These are phyloP conservation scores for Exophiala xenobiotica DNA, from an alignment of 2,329 filamentous ascomycete genomes.

Conservation along the genomic window DNA sequence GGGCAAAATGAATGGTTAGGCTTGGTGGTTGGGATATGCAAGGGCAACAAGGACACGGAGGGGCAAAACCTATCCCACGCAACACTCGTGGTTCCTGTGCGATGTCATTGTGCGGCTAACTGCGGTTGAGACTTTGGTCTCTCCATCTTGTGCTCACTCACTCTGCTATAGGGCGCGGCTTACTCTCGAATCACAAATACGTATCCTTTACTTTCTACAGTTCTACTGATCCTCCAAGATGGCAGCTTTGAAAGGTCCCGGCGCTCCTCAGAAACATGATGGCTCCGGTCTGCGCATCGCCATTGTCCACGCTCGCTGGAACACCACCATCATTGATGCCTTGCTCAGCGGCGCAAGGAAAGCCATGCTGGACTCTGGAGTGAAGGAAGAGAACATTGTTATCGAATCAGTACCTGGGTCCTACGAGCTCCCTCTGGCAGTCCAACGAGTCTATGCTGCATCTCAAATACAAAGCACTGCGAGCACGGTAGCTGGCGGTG, in stretches of 20 bases:
- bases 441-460: constrained; percentile 81
- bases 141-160: not conserved
- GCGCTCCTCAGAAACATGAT: constrained; percentile 57
- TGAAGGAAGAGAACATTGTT: constrained; percentile 83
- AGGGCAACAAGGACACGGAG: constrained; percentile 7
- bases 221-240: constrained; percentile 33
- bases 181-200: not conserved
- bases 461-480: constrained; percentile 76
- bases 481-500: constrained; percentile 27
- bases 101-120: constrained; percentile 14
- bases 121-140: constrained; percentile 4
- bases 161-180: constrained; percentile 1
- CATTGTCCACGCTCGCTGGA: constrained; percentile 97
- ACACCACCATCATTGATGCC: constrained; percentile 79
- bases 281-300: constrained; percentile 79
- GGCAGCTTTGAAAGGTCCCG: constrained; percentile 63
- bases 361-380: constrained; percentile 73
- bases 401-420: constrained; percentile 87
- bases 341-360: constrained; percentile 78
- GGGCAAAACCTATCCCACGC: constrained; percentile 9
- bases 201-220: not conserved
- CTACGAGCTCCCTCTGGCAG: constrained; percentile 90
- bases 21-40: constrained; percentile 14
- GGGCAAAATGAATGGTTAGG: not conserved
- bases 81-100: not conserved